Percentiles rank a stretch among this genome's conserved stretches.
phyloP scores from a whole-genome alignment of 805 yeast species.

The Nakazawaea ambrosiae region DNA sequence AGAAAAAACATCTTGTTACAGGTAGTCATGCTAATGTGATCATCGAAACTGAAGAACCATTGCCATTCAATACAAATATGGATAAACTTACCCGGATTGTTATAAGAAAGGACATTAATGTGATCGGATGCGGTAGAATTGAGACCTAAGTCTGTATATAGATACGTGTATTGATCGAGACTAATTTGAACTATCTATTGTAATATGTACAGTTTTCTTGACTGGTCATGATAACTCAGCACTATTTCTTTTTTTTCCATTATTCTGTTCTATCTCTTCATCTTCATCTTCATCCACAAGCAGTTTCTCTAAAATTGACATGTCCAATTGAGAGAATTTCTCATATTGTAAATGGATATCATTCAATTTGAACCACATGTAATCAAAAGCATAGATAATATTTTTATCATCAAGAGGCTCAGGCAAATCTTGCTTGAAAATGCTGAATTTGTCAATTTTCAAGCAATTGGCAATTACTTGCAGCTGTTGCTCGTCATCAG shows the following conservation, averaged over 20 bases:
- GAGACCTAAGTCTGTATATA: no score
- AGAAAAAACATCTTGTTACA: conserved; percentile 49
- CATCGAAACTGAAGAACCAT: conserved; percentile 42
- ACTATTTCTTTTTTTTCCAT: neutral
- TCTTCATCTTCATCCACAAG: conserved; percentile 16
- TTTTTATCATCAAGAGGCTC: conserved; percentile 14
- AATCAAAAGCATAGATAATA: conserved; percentile 56
- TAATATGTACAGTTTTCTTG: no score
- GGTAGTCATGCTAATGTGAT: conserved; percentile 54
- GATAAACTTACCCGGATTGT: conserved; percentile 60
- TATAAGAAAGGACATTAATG: conserved; percentile 59
- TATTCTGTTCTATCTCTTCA: neutral
- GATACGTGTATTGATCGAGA: no score
- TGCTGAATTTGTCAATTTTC: conserved; percentile 13
- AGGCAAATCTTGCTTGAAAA: conserved; percentile 15
- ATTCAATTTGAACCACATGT: conserved; percentile 44
- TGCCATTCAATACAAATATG: conserved; percentile 40
- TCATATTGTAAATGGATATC: conserved; percentile 31
- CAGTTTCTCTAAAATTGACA: conserved; percentile 6
- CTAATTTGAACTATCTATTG: no score
- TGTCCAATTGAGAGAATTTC: conserved; percentile 15
- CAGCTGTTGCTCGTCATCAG: conserved; percentile 17
- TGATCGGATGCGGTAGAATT: conserved; percentile 40
- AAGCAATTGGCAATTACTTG: conserved; percentile 13
- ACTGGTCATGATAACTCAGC: neutral